These are phyloP conservation scores for Drechslerella coelobrocha DNA, from an alignment of 2,329 filamentous ascomycete genomes.

Conservation along the genomic window DNA sequence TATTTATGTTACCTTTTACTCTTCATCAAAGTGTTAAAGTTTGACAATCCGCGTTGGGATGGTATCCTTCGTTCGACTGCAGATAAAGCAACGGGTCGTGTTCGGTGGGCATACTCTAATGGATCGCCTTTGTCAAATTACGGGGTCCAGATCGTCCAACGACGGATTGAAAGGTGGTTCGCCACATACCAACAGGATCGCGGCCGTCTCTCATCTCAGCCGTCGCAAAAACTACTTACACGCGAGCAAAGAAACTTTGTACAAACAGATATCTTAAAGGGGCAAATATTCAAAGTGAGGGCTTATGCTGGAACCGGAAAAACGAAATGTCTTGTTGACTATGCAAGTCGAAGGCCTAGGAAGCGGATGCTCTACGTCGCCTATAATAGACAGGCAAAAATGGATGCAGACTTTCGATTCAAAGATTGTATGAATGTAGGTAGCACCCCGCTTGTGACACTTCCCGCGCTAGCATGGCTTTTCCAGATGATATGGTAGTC, in stretches of 20 bases:
- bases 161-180: constrained; percentile 35
- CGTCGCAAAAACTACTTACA: constrained; percentile 33
- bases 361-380: constrained; percentile 42
- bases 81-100: constrained; percentile 10
- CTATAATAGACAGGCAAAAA: constrained; percentile 39
- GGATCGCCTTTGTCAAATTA: constrained; percentile 33
- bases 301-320: constrained; percentile 54
- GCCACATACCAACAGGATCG: constrained; percentile 3
- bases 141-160: constrained; percentile 15
- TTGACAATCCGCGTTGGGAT: constrained; percentile 17
- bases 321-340: constrained; percentile 53
- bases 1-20: constrained; percentile 52
- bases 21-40: constrained; percentile 49
- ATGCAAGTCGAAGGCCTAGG: constrained; percentile 42
- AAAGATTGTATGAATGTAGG: constrained; percentile 35
- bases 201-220: background rate
- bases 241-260: constrained; percentile 52
- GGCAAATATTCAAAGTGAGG: constrained; percentile 52
- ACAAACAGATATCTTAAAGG: constrained; percentile 41
- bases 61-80: constrained; percentile 11
- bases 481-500: no score
- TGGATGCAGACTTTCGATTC: constrained; percentile 38
- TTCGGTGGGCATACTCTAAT: constrained; percentile 42
- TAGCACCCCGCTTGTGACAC: background rate
- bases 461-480: no score